Base-by-base conservation (phyloP, 345 rosid species). In the Salix exigua region DNA sequence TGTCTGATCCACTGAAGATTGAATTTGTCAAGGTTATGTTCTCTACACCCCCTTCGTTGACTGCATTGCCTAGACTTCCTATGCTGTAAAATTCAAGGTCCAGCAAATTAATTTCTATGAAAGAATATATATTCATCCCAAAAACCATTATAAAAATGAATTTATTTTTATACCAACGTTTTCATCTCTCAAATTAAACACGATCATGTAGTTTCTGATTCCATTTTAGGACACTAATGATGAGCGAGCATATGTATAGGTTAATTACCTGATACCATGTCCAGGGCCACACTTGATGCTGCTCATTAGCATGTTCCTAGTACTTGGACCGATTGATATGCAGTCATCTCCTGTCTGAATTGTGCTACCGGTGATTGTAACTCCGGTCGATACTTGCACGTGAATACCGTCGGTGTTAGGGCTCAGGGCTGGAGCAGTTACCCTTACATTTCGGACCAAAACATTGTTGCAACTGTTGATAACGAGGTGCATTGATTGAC, bases 371-470 rank as follows among this genome's bases (percentile, higher is more conserved):
- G 40, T 64, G 74, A 86, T 77, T 71, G 86, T 68, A 25, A 85
- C 78, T 28, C 85, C 76, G 1, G 51, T 68, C 0, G 89, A 86
- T 2, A 71, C 65, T 28, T 83, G 82, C 23, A 85, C 71, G 26
- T 86, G 91, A 31, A 88, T 81, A 21, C 89, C 91, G 4, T 88
- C 88, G 0, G 89, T 86, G 84, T 88, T 88, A n/a, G 85, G 89
- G 46, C 91, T 86, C n/a, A 72, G 26, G 12, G 19, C 74, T 0
- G 89, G 88, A 8, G 91, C 87, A 6, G 6, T 38, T 1, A 70
- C 35, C 74, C 77, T 80, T 42, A 85, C 65, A 37, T 82, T 85
- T 4, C 66, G 42, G 17, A 86, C 69, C 4, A 40, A 5, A 0
- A 73, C 73, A 33, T 86, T 73, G 19, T 74, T 79, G 81, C 86